Evolutionary conservation across 768 basidiomycete genomes (phyloP).

Genomic region (Mycena albidolilacea): DNA sequence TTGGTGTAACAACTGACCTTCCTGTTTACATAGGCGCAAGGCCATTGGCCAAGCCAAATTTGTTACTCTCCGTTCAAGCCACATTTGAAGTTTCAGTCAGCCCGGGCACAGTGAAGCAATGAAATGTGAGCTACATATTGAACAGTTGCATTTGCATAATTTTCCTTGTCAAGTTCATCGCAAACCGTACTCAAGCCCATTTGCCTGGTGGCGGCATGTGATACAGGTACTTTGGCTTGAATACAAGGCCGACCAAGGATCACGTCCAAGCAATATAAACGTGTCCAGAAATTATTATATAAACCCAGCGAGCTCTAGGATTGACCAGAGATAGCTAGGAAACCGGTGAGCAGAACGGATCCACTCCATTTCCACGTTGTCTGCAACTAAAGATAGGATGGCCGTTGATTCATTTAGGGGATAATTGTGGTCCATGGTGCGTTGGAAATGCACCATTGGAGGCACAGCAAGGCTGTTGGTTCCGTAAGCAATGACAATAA

Average conservation of each 20-base stretch:
- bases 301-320: not conserved
- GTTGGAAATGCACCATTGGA: not conserved
- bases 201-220: not conserved
- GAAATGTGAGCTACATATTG: too few relatives aligned
- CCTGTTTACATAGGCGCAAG: too few relatives aligned
- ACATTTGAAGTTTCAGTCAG: not conserved
- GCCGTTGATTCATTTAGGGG: conserved; percentile 7
- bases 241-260: not conserved
- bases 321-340: not conserved
- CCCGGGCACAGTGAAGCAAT: not conserved
- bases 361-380: not conserved
- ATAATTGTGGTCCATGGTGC: not conserved
- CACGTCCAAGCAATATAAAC: not conserved
- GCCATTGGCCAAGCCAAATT: too few relatives aligned
- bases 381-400: not conserved
- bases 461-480: conserved; percentile 5
- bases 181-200: not conserved
- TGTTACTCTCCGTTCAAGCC: too few relatives aligned
- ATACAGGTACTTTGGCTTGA: not conserved
- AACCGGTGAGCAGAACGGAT: not conserved
- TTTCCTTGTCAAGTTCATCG: not conserved
- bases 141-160: conserved; percentile 3
- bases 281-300: not conserved
- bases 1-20: too few relatives aligned
- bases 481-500: conserved; percentile 14